Evolutionary conservation across 345 rosid genomes (phyloP).

Genomic region (Aquilaria yunnanensis): DNA sequence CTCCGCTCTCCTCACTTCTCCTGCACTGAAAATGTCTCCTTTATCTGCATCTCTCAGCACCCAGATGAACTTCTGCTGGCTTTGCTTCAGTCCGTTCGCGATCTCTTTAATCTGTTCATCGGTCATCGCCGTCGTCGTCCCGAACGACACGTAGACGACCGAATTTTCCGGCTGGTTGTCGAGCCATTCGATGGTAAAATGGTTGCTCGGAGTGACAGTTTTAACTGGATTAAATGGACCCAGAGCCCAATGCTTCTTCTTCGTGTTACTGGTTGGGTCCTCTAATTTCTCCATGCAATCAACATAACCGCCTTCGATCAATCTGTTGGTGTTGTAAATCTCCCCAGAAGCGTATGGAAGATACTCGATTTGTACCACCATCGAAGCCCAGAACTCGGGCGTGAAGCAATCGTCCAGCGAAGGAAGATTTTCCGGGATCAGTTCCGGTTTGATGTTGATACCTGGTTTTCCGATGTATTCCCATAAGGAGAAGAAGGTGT

Average conservation of each 20-base stretch:
- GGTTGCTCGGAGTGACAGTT: constrained; percentile 1
- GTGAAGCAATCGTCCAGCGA: constrained; percentile 42
- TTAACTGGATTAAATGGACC: constrained; percentile 40
- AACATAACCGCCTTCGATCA: constrained; percentile 28
- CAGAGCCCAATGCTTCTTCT: constrained; percentile 29
- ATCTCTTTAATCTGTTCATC: constrained; percentile 35
- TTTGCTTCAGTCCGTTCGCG: constrained; percentile 34
- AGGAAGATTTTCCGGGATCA: constrained; percentile 19
- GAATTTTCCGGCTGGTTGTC: constrained; percentile 30
- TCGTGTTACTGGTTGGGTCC: neutral
- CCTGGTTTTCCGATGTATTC: constrained; percentile 14
- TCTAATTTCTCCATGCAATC: constrained; percentile 31
- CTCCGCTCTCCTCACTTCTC: constrained; percentile 11
- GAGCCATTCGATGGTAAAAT: constrained; percentile 35
- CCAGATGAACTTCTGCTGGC: constrained; percentile 58
- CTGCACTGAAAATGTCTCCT: constrained; percentile 38
- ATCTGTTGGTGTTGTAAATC: constrained; percentile 40
- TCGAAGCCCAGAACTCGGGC: constrained; percentile 23
- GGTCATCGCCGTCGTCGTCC: constrained; percentile 37
- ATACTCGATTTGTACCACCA: constrained; percentile 16
- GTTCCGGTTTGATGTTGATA: neutral
- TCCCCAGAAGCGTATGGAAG: constrained; percentile 14
- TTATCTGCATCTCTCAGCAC: constrained; percentile 52
- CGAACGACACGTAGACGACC: constrained; percentile 41
- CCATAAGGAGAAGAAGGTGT: constrained; percentile 14